Evolutionary conservation across 306 rosid species (phyloP), one percentile per base, ranked within the genome.

Genomic region (Dryas alaskensis): DNA sequence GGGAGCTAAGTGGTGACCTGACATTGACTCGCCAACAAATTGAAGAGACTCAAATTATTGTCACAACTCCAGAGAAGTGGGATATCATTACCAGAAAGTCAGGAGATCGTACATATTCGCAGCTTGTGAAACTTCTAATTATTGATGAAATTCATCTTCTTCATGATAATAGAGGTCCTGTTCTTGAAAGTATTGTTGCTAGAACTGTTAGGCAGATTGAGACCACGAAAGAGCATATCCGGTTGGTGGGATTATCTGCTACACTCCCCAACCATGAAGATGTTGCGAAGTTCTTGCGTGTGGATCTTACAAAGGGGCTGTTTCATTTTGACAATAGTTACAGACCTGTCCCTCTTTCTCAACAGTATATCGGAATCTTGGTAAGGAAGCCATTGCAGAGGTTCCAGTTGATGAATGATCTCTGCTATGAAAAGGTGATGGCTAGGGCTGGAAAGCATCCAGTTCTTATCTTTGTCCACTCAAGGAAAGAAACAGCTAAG

Each of bases 41-140:
- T 58, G 96, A 89, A 22, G 97, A 92, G 83, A 90, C 98, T 70
- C 96, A 89, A 60, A 92, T 92, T 70, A 92, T 92, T 79, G 98
- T 92, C 60, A 92, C 98, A 53, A 89, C 98, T 42, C 96, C 98
- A 22, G 98, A 92, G 81, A 92, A 92, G 88, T 90, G 98, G 98
- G 96, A 92, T 81, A 92, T 92, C 74, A 87, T 92, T 61, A 92
- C 98, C 11, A 79, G 98, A 54, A 90, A 92, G 77, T 92, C 96
- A 0, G 97, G 97, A n/a, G 97, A 92, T 59, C 90, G 97, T 2
- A 89, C 97, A 44, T 89, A 92, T 45, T 89, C 97, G 1, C 97
- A 92, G 78, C 86, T 92, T 61, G 93, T 92, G 45, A 92, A 89
- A 71, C 96, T 92, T 69, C 75, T 92, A 45, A 88, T 92, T 75